These are phyloP conservation scores for Ogataea saltuana DNA, from an alignment of 805 yeast genomes.

Conservation along the genomic window DNA sequence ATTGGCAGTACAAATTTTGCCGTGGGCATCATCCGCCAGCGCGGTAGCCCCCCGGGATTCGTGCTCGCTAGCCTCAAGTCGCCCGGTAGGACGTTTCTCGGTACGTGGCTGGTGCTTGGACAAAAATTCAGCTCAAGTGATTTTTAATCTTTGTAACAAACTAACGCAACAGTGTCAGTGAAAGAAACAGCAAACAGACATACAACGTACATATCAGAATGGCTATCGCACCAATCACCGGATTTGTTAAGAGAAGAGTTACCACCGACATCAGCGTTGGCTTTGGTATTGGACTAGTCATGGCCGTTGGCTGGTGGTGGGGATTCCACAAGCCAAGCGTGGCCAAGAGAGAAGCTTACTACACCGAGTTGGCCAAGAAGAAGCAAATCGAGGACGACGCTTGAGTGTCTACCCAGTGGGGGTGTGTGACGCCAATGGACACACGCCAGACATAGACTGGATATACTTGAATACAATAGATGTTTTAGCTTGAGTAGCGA, in stretches of 20 bases:
- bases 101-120: conserved; percentile 7
- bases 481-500: background rate
- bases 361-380: conserved; percentile 73
- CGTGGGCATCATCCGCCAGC: too few species aligned
- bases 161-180: too few species aligned
- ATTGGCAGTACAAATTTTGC: background rate
- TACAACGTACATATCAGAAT: conserved; percentile 34
- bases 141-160: too few species aligned
- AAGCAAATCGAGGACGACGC: conserved; percentile 57
- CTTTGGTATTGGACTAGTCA: conserved; percentile 38
- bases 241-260: conserved; percentile 78
- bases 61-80: too few species aligned
- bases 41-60: background rate
- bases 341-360: conserved; percentile 79
- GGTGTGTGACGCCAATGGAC: background rate
- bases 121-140: background rate
- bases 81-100: too few species aligned
- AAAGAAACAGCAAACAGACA: conserved; percentile 4
- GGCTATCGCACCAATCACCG: conserved; percentile 86
- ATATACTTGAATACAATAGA: conserved; percentile 6
- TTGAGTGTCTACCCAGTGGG: conserved; percentile 16
- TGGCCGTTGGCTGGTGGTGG: conserved; percentile 82
- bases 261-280: conserved; percentile 77
- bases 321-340: conserved; percentile 75
- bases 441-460: background rate